Base-by-base conservation (phyloP, 768 basidiomycete genomes). In the Termitomyces titanicus region DNA sequence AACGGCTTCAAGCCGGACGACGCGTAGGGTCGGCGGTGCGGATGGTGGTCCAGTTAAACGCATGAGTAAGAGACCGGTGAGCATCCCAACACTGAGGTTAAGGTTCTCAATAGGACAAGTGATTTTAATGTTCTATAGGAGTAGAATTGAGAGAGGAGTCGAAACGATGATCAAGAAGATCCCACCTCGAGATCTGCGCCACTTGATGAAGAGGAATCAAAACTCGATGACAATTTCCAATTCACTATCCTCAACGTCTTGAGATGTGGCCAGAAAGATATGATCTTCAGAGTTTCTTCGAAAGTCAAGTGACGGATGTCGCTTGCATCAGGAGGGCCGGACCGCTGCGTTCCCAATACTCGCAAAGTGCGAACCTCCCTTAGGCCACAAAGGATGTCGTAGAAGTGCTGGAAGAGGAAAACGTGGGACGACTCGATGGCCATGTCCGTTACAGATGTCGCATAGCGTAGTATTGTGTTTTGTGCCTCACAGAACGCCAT, bases 401-500 rank as follows among this genome's bases (percentile, higher is more conserved):
- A 22, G 3, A 58, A 54, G 29, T 53, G 47, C 5, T 39, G 47
- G 15, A 46, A 54, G 5, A 45, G 20, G 17, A 43, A 35, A 3
- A n/a, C 17, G 25, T 53, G 51, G 11, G 56, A 53, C 3, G 33
- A 48, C 17, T 53, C 56, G 7, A 57, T 17, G 22, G 31, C 3
- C 18, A 57, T 1, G 8, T 53, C n/a, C 10, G 5, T 44, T 4
- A 49, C 12, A 15, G 39, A 29, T 31, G 38, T 43, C 13, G 51
- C 46, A 35, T 53, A 20, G n/a, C 40, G 47, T 13, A 57, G 40
- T 35, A 53, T 53, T 1, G 35, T 53, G 34, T 57, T 57, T 31
- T 57, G 56, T 1, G 56, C 56, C 18, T 57, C 47, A 25, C 54
- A 57, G 34, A 48, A 53, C 18, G 20, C 34, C 27, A 44, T 44